These are phyloP conservation scores for Penicillium angulare DNA, from an alignment of 495 filamentous ascomycete genomes.

Conservation along the genomic window DNA sequence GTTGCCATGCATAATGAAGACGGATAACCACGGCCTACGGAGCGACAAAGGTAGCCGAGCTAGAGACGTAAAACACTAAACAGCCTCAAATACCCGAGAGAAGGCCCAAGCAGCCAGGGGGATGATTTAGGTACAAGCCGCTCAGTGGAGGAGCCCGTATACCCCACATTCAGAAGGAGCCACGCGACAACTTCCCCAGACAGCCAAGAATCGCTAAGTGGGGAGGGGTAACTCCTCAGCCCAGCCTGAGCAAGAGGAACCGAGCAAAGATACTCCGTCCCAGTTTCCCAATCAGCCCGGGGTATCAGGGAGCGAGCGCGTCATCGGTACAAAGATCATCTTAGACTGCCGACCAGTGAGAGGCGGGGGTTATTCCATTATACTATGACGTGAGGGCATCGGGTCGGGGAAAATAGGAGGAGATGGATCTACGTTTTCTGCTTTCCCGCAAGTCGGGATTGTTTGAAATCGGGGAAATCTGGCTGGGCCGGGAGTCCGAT, in stretches of 20 bases:
- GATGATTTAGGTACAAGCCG: not conserved
- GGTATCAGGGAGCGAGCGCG: slow-evolving; percentile 11
- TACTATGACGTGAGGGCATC: slow-evolving; percentile 19
- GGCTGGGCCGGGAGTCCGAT: slow-evolving; percentile 19
- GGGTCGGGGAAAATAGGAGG: slow-evolving; percentile 30
- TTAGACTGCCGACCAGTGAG: not conserved
- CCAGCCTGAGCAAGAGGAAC: too few species aligned
- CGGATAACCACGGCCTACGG: too few species aligned
- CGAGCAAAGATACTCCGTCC: too few species aligned
- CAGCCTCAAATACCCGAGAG: too few species aligned
- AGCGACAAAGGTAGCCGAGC: too few species aligned
- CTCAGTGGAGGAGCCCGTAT: slow-evolving; percentile 16
- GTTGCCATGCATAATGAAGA: too few species aligned
- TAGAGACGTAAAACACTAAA: too few species aligned
- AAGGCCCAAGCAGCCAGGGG: not conserved
- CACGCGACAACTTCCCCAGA: slow-evolving; percentile 33
- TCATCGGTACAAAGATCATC: slow-evolving; percentile 1
- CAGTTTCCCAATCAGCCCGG: slow-evolving; percentile 1
- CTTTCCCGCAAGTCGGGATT: slow-evolving; percentile 23
- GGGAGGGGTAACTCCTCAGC: not conserved
- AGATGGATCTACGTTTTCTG: slow-evolving; percentile 7
- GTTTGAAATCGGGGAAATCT: slow-evolving; percentile 14
- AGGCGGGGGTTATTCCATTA: not conserved
- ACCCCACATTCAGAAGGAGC: slow-evolving; percentile 24
- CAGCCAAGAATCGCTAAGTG: slow-evolving; percentile 23